Percentiles rank a stretch among this genome's conserved stretches.
Conservation (phyloP, 768 basidiomycete species). For the Crassisporium funariophilum region DNA sequence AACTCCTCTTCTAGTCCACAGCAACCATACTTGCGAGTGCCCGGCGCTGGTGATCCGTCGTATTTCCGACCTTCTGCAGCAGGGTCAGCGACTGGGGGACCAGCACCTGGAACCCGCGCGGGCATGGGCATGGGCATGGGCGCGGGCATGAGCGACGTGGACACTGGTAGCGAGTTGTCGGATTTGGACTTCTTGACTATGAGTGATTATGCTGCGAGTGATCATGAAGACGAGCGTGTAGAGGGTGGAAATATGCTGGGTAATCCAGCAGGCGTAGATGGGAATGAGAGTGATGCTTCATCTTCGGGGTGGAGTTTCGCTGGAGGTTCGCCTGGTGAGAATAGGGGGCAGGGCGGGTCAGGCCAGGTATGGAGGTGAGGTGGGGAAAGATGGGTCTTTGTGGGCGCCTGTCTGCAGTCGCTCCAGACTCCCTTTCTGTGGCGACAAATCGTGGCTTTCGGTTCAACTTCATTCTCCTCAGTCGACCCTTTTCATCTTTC, state of each 20-base stretch:
- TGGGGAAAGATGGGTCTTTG: no score
- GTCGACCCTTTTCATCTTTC: no score
- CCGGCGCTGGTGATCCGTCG: constrained; percentile 1
- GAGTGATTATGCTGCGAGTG: constrained; percentile 9
- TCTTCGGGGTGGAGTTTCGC: background rate
- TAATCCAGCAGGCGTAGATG: background rate
- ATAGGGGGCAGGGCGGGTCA: no score
- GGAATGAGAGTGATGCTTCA: background rate
- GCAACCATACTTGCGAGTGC: background rate
- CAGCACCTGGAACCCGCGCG: background rate
- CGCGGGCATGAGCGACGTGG: background rate
- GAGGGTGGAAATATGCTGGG: background rate
- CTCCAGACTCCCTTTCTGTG: no score
- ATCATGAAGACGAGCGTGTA: background rate
- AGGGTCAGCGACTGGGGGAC: background rate
- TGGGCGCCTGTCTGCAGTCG: no score
- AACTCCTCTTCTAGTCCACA: background rate
- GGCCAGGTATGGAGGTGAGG: no score
- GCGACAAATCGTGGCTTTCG: no score
- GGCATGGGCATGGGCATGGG: no score
- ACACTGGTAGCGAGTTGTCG: constrained; percentile 20
- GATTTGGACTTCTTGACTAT: constrained; percentile 25
- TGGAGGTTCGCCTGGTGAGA: background rate
- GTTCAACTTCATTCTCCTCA: no score
- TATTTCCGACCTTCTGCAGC: constrained; percentile 7